Percentiles rank a stretch among this genome's conserved stretches.
These are phyloP conservation scores for Arxiozyma bovina DNA, from an alignment of 1,139 yeast species.

Conservation along the genomic window DNA sequence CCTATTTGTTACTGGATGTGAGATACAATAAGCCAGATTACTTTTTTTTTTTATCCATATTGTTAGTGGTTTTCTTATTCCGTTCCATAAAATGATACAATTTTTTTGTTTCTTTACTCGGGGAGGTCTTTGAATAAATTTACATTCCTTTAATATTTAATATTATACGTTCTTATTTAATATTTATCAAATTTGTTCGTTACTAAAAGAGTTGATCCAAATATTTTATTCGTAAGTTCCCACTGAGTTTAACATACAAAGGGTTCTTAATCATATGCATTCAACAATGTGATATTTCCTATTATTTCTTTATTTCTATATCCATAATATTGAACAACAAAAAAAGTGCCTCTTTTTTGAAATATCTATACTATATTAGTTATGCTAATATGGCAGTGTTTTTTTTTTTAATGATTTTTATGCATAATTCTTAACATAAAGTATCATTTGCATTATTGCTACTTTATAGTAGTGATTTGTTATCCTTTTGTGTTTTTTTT, in stretches of 20 bases:
- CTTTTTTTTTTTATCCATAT: background rate
- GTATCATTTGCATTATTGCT: background rate
- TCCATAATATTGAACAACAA: background rate
- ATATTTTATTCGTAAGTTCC: background rate
- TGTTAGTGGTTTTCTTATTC: background rate
- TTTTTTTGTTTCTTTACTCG: too few species aligned
- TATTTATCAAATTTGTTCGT: background rate
- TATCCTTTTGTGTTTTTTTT: background rate
- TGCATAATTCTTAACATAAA: background rate
- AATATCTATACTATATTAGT: background rate
- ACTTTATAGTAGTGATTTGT: background rate
- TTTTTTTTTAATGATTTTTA: background rate
- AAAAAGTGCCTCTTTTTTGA: background rate
- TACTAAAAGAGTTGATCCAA: background rate
- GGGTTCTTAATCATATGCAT: background rate
- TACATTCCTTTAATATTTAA: too few species aligned
- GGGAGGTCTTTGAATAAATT: too few species aligned
- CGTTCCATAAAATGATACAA: background rate
- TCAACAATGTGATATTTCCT: slow-evolving; percentile 1
- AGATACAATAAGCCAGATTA: too few species aligned
- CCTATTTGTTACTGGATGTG: background rate
- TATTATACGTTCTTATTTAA: too few species aligned
- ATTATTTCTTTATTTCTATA: background rate
- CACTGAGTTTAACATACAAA: too few species aligned
- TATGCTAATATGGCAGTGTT: background rate